A percentile compares a stretch with the other conserved stretches of the same genome.
Evolutionary conservation across 495 filamentous ascomycete species (phyloP).

Genomic region (Glarea lozoyensis): DNA sequence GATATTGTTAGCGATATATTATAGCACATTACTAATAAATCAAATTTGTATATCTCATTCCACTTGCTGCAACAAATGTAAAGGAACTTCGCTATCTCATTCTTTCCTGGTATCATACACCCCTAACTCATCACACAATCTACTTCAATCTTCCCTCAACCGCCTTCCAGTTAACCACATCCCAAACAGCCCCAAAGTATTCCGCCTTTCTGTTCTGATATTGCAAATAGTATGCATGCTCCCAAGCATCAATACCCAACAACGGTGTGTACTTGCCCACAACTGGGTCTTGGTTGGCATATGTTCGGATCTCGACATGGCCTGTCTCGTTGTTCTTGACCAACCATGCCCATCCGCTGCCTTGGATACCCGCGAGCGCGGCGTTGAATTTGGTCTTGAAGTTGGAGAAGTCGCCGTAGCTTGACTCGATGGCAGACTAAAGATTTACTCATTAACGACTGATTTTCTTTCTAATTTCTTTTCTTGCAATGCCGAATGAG

Average conservation of each 20-base stretch:
- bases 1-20: too few species aligned
- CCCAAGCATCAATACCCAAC: slow-evolving; percentile 96
- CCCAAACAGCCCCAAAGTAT: slow-evolving; percentile 95
- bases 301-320: slow-evolving; percentile 61
- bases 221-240: slow-evolving; percentile 69
- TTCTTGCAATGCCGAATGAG: too few species aligned
- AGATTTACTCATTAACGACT: neutral
- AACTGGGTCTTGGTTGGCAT: slow-evolving; percentile 92
- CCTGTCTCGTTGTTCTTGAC: slow-evolving; percentile 77
- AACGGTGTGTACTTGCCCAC: slow-evolving; percentile 78
- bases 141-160: slow-evolving; percentile 70
- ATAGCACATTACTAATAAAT: too few species aligned
- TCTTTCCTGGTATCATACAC: too few species aligned
- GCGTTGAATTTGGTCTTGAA: slow-evolving; percentile 73
- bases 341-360: slow-evolving; percentile 57
- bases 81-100: too few species aligned
- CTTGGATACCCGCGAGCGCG: slow-evolving; percentile 68
- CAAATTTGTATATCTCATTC: too few species aligned
- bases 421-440: slow-evolving; percentile 60
- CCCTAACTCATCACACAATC: neutral
- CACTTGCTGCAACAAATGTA: too few species aligned
- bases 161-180: slow-evolving; percentile 95
- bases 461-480: neutral
- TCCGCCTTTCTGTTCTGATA: slow-evolving; percentile 99
- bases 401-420: slow-evolving; percentile 62